Conservation (phyloP, 352 stramenopile species). For the Pythium aphanidermatum region DNA sequence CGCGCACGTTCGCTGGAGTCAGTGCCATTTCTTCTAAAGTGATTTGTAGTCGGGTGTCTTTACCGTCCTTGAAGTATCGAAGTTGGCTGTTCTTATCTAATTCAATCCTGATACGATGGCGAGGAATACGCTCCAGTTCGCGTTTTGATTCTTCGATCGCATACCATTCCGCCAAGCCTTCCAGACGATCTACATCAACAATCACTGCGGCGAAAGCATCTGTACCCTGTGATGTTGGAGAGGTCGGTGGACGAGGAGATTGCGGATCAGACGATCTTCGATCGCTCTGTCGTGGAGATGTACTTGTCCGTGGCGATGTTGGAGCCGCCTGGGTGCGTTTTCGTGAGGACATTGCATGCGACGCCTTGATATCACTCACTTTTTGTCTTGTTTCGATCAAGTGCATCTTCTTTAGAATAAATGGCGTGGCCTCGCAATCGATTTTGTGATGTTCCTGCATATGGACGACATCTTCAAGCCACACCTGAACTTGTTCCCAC, state of each 20-base stretch:
- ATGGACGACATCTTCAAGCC: slow-evolving; percentile 48
- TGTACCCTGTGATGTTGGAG: not conserved
- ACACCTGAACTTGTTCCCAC: slow-evolving; percentile 61
- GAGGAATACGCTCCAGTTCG: slow-evolving; percentile 58
- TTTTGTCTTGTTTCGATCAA: slow-evolving; percentile 26
- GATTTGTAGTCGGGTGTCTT: slow-evolving; percentile 50
- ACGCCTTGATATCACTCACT: not conserved
- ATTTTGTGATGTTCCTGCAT: slow-evolving; percentile 64
- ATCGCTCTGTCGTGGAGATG: slow-evolving; percentile 9
- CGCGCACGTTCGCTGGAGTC: slow-evolving; percentile 44
- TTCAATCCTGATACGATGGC: slow-evolving; percentile 55
- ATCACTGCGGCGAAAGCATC: slow-evolving; percentile 3
- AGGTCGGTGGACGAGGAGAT: slow-evolving; percentile 4
- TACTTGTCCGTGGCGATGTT: slow-evolving; percentile 2
- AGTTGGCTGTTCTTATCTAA: slow-evolving; percentile 46
- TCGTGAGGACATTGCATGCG: slow-evolving; percentile 5
- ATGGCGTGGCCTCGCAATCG: slow-evolving; percentile 55
- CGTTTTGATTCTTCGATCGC: slow-evolving; percentile 59
- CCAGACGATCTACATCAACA: slow-evolving; percentile 39
- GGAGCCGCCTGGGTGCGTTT: slow-evolving; percentile 1
- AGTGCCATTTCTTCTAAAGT: slow-evolving; percentile 63
- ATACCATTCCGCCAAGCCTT: slow-evolving; percentile 70
- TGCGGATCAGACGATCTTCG: not conserved
- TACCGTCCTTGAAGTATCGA: slow-evolving; percentile 41
- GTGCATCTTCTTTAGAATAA: slow-evolving; percentile 66